Evolutionary conservation across 1,284 basidiomycete genomes (phyloP), one percentile per base, ranked within the genome.

Genomic region (Cutaneotrichosporon cyanovorans): DNA sequence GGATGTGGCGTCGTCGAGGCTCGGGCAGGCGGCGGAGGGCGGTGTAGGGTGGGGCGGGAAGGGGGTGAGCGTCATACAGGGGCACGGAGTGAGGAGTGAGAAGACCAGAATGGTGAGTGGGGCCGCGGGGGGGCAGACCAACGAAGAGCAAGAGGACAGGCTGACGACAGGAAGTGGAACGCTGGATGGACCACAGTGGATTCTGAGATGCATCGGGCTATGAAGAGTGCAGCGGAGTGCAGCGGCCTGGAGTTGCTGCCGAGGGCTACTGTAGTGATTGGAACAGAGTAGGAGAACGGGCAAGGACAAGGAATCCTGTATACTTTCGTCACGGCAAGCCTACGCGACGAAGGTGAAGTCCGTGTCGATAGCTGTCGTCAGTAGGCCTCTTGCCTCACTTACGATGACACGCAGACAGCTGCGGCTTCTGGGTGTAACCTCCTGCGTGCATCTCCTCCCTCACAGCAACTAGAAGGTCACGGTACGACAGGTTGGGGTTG

Each of bases 361-460:
- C 21, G 58, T 61, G 41, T 65, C 63, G 42, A 65, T 63, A 15
- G 62, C 61, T 63, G 33, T 1, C 3, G 28, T 35, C 12, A 48
- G 42, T 15, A 1, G 1, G 15, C 25, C 19, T 40, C 31, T 16
- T 12, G 7, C 0, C 3, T 10, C 16, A 41, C 37, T 32, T 38
- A 38, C 38, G 23, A 53, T 69, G 68, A 43, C 57, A 62, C 15
- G 54, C 48, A 59, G 71, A 51, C 45, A 83, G 74, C 75, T 85
- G 85, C 10, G 88, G 88, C 69, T 88, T 90, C 76, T 92, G 89
- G 42, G 77, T 80, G 65, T 91, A 92, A 62, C 86, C 87, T 34
- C 66, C 71, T 11, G 34, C 22, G 30, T 47, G 55, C 40, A 77
- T 56, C 53, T 72, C 71, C 40, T 73, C 70, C 43, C 87, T 78